Conservation (phyloP, 2,329 filamentous ascomycete species). For the Proliferodiscus dingleyae region DNA sequence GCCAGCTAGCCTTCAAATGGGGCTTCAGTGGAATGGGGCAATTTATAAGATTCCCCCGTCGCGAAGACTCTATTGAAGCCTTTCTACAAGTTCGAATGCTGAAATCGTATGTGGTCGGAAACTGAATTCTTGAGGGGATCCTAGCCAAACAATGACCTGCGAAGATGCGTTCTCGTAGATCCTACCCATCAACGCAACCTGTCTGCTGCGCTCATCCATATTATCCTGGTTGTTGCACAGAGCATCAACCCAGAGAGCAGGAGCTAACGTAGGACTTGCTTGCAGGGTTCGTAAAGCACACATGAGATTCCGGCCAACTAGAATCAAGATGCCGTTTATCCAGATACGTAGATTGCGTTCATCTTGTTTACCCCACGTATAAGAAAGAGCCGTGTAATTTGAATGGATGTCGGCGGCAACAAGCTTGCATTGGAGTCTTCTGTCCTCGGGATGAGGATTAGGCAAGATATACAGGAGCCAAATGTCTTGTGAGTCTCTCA, state of each 20-base stretch:
- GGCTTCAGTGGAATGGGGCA: not conserved
- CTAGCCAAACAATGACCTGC: not conserved
- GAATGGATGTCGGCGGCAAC: not conserved
- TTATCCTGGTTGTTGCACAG: conserved; percentile 3
- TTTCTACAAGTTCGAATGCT: not conserved
- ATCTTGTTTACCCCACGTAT: not conserved
- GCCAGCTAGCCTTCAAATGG: not conserved
- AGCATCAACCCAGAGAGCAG: not conserved
- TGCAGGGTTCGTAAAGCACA: not conserved
- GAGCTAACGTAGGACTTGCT: not conserved
- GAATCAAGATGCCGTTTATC: not conserved
- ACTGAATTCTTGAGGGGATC: not conserved
- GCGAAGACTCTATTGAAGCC: too few species aligned
- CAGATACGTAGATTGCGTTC: not conserved
- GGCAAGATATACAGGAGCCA: not conserved
- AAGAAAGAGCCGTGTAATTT: not conserved
- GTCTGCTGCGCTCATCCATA: not conserved
- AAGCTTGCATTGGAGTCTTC: not conserved
- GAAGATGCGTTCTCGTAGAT: not conserved
- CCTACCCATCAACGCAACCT: not conserved
- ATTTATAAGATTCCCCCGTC: not conserved
- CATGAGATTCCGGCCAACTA: not conserved
- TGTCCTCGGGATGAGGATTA: not conserved
- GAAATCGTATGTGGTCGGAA: not conserved
- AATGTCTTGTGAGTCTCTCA: not conserved